Evolutionary conservation across 108 stramenopile genomes (phyloP), one percentile per base, ranked within the genome.

Genomic region (Nitzschia sp.): DNA sequence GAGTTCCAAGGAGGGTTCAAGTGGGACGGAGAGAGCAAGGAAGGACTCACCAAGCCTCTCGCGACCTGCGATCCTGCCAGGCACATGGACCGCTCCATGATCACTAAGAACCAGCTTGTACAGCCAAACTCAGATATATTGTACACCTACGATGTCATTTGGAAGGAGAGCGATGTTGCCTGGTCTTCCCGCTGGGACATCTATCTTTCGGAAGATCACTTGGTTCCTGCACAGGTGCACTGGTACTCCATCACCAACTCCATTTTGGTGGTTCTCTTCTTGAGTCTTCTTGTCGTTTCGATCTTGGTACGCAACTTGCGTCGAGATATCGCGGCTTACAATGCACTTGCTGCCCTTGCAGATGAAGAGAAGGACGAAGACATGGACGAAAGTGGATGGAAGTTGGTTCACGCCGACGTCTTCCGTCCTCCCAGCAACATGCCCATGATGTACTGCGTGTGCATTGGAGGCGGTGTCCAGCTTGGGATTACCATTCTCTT

Each of bases 401-500:
- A 99, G 80, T 86, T 99, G 54, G 91, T 99, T n/a, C 98, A 99
- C 69, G 97, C 97, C 33, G 99, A 99, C 72, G 99, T 99, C n/a
- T 98, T 99, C 87, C 94, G 99, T 57, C 98, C 99, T 17, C 99
- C 99, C 23, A 28, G 83, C 22, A 84, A 69, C 61, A 77, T 59
- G 52, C 98, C 98, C 53, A 97, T 99, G 96, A 54, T 97, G 5
- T 98, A 93, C 73, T 96, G 97, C 54, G 97, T 99, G 67, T 86
- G 95, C 76, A 83, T 92, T 50, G 99, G 98, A 65, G 92, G 94
- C 11, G 99, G 99, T 27, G 80, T 81, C 41, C 97, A 97, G 59
- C 71, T 97, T 32, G 57, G 65, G 21, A 45, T 89, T 28, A 83
- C 88, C 31, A 75, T 78, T 11, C 58, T 95, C 46, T 76, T 79